These are phyloP conservation scores for Populus hybrid DNA, from an alignment of 441 rosid species.

Conservation along the genomic window DNA sequence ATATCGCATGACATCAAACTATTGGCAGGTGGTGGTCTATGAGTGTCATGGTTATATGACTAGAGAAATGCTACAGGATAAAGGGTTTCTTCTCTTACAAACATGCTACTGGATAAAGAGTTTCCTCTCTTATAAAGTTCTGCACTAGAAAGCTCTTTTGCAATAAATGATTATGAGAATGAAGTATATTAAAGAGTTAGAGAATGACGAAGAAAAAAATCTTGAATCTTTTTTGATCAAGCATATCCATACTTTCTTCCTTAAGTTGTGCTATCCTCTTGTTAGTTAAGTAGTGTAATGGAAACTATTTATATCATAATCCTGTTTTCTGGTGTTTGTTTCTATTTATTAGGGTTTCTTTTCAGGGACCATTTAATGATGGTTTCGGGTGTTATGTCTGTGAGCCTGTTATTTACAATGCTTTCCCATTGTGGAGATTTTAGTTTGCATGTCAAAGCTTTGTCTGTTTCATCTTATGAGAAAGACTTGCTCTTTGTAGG, in stretches of 20 bases:
- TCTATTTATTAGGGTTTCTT: not conserved
- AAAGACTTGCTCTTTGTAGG: constrained; percentile 35
- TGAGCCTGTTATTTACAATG: not conserved
- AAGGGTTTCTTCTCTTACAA: too few relatives aligned
- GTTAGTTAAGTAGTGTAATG: not conserved
- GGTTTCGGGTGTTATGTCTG: not conserved
- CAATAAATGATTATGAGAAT: too few relatives aligned
- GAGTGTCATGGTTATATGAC: too few relatives aligned
- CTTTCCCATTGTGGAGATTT: not conserved
- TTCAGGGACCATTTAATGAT: not conserved
- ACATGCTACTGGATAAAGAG: too few relatives aligned
- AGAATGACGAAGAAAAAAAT: not conserved
- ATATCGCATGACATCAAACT: too few relatives aligned
- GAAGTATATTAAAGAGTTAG: not conserved
- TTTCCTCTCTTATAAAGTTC: too few relatives aligned
- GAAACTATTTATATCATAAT: not conserved
- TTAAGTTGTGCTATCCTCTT: not conserved
- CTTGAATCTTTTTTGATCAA: not conserved
- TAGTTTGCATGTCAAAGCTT: constrained; percentile 13
- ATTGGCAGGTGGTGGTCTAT: too few relatives aligned
- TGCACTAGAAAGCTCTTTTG: too few relatives aligned
- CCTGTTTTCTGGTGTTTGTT: not conserved
- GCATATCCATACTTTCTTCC: not conserved
- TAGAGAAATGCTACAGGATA: too few relatives aligned
- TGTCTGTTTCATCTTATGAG: constrained; percentile 15